Conservation (phyloP, 345 rosid genomes). For the Abelmoschus esculentus region DNA sequence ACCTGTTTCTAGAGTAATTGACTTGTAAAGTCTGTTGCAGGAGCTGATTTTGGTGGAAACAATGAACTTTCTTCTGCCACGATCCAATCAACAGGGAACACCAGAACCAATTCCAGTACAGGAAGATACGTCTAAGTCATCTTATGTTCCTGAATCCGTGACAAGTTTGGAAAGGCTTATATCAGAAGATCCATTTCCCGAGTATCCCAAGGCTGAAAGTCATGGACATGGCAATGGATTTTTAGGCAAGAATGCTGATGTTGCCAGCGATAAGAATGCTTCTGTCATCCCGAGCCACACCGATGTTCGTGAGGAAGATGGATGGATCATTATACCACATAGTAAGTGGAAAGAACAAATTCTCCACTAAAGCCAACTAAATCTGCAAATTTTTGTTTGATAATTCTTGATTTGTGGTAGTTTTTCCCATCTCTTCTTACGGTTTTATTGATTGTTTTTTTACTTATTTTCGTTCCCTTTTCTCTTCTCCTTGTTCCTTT, state of each 20-base stretch:
- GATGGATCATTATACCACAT: constrained; percentile 75
- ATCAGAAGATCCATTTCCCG: constrained; percentile 58
- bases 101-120: constrained; percentile 38
- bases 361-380: not conserved
- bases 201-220: constrained; percentile 33
- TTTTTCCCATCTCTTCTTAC: not conserved
- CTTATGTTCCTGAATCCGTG: constrained; percentile 26
- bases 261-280: constrained; percentile 25
- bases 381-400: not conserved
- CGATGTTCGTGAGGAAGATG: constrained; percentile 80
- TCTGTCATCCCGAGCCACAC: constrained; percentile 42
- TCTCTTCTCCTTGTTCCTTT: not conserved
- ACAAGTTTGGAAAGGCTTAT: constrained; percentile 58
- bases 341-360: constrained; percentile 49
- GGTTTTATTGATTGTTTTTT: not conserved
- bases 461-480: not conserved
- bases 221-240: constrained; percentile 28
- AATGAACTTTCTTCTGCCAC: constrained; percentile 84
- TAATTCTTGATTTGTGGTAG: constrained; percentile 6
- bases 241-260: constrained; percentile 26
- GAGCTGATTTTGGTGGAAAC: constrained; percentile 14
- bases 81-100: constrained; percentile 35
- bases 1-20: not conserved
- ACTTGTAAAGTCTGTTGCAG: constrained; percentile 9
- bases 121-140: constrained; percentile 62